Base-by-base conservation (phyloP, 1,284 basidiomycete species). In the Trametes hirsuta region DNA sequence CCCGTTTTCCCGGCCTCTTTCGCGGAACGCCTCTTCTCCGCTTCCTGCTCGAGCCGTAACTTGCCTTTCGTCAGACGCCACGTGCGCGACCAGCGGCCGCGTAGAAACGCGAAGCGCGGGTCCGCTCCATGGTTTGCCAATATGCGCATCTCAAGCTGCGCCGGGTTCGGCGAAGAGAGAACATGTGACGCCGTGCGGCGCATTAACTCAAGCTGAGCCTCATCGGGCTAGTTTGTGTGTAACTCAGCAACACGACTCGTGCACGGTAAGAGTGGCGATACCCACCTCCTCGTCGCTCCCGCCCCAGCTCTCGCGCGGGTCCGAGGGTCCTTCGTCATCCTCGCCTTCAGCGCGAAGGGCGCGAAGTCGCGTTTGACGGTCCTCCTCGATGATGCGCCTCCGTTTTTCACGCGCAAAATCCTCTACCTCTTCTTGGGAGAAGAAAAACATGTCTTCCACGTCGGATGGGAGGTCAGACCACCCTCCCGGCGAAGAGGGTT, bases 391-490 rank as follows among this genome's bases (percentile, higher is more conserved):
- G 49, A 85, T 69, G 3, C 79, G 78, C 34, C 86, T 77, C 39
- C 87, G 85, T 71, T 93, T 93, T 36, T 86, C 82, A 9, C 83
- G 79, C 21, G 78, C 80, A 63, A 86, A 87, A 59, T 90, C 88
- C 14, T 86, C 84, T 3, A 80, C 77, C 67, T 94, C 92, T 18
- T 81, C 77, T 0, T 83, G 81, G 0, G 84, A 81, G 61, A 94
- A 81, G 74, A 90, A 90, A 73, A 93, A 95, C 0, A 83, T 87
- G 64, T 94, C 91, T 75, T 94, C 93, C 0, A 83, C 72, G 68
- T 95, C 93, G 0, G 92, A 94, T 3, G 93, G 87, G 0, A 94
- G 79, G 69, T 92, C 88, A 0, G 88, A 88, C 88, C 91, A 94
- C 34, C 89, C 90, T 2, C 79, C 77, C 6, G 87, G 84, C 0